Base-by-base conservation (phyloP, 495 filamentous ascomycete genomes). In the Xylaria venustula region DNA sequence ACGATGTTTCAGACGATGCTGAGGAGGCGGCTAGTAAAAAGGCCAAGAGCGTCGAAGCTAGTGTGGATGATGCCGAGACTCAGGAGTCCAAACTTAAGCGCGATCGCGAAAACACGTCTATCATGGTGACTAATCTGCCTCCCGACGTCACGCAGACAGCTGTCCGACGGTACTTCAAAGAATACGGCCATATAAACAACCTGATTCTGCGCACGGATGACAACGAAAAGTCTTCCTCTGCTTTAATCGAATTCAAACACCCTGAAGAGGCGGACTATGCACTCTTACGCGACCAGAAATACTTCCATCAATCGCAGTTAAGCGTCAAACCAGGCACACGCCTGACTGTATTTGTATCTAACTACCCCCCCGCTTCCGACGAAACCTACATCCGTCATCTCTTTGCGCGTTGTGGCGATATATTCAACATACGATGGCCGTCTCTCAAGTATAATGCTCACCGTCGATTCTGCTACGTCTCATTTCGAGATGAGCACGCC, bases 401-500 rank as follows among this genome's bases (percentile, higher is more conserved):
- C 20, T 95, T 98, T 73, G 76, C 83, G 61, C 73, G 83, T 59
- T 91, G 83, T 67, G 93, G 94, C 51, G 85, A 93, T 34, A 87
- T 98, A 55, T 78, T 93, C 54, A 90, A 88, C 67, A 79, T 98
- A 53, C 90, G 94, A 12, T 93, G 93, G 69, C 94, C 94, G 7
- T 94, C 90, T 41, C 84, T 98, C 46, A 93, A 93, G 73, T 92
- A 81, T 70, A 90, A 97, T 64, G 90, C 88, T 6, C 86, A 88
- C 65, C 89, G 94, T 30, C 87, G 93, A 5, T 98, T 98, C 75
- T 96, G 91, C 73, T 98, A 98, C 70, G 80, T 97, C 7, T 90
- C 95, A 46, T 97, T 97, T 72, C 80, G 86, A 40, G 85, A 84
- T 34, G 70, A 84, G 2, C 79, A 77, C 4, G 80, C 83, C 22